Conservation (phyloP, 169 alveolate genomes). For the Plasmodium coatneyi region DNA sequence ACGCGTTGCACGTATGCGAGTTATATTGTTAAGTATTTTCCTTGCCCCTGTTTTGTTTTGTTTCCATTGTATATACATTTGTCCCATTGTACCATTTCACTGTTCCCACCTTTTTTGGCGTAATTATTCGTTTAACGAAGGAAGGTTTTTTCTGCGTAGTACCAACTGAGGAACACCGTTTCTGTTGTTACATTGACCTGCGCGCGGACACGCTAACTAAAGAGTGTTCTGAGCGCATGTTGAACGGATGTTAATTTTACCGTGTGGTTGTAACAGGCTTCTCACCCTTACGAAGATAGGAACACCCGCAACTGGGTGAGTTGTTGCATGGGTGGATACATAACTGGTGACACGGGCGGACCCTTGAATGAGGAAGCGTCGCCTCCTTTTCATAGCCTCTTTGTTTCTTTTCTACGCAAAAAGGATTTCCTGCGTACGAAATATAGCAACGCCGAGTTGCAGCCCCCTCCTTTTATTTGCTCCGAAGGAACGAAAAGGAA, state of each 20-base stretch:
- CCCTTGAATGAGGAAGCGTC: constrained; percentile 16
- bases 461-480: not conserved
- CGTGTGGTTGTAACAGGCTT: not conserved
- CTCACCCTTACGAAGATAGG: not conserved
- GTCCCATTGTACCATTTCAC: not conserved
- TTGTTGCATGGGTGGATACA: not conserved
- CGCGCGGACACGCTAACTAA: not conserved
- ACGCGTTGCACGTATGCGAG: not conserved
- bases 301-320: not conserved
- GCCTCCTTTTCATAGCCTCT: constrained; percentile 5
- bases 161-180: not conserved
- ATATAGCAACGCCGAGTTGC: not conserved
- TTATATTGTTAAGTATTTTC: not conserved
- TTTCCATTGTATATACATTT: not conserved
- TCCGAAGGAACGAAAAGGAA: not conserved
- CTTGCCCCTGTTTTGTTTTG: not conserved
- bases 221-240: not conserved
- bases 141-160: not conserved
- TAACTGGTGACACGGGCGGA: not conserved
- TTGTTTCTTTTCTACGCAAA: not conserved
- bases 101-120: not conserved
- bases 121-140: not conserved
- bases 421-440: not conserved
- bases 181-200: not conserved
- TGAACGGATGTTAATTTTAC: not conserved